A percentile compares a stretch with the other conserved stretches of the same genome.
Conservation (phyloP, 768 basidiomycete genomes). For the Hydnomerulius pinastri region DNA sequence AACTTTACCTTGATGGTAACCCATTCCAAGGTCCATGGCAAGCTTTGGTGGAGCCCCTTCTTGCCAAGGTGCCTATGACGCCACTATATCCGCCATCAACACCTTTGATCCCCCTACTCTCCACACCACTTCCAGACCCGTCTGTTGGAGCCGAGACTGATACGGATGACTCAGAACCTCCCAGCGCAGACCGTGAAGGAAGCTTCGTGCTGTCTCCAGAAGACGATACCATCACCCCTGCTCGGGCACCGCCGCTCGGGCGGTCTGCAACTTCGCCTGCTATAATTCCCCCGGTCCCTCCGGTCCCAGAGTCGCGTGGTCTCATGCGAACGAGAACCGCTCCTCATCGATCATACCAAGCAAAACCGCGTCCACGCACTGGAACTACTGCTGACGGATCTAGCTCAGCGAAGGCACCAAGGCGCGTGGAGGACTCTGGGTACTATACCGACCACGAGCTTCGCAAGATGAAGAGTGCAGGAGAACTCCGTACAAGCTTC, state of each 20-base stretch:
- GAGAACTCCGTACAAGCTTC: conserved; percentile 58
- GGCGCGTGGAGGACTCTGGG: conserved; percentile 41
- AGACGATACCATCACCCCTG: conserved; percentile 75
- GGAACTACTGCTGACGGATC: conserved; percentile 26
- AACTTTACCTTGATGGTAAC: conserved; percentile 90
- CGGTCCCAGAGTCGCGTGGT: conserved; percentile 38
- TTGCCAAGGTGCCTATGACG: conserved; percentile 60
- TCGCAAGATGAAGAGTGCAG: conserved; percentile 86
- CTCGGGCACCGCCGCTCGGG: conserved; percentile 54
- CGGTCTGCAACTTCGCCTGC: conserved; percentile 55
- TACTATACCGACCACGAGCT: conserved; percentile 58
- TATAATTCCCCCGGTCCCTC: conserved; percentile 25
- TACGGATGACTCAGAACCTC: conserved; percentile 57
- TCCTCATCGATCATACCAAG: conserved; percentile 56
- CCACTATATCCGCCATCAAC: conserved; percentile 69
- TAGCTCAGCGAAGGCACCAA: conserved; percentile 10
- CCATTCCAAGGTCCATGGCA: conserved; percentile 95
- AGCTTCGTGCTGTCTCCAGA: conserved; percentile 39
- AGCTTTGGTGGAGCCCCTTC: conserved; percentile 81
- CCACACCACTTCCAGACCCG: conserved; percentile 48
- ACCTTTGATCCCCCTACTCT: conserved; percentile 55
- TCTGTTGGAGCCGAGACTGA: conserved; percentile 50
- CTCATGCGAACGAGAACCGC: conserved; percentile 74
- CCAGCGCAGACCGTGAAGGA: conserved; percentile 39
- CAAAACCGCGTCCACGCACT: conserved; percentile 43